Base-by-base conservation (phyloP, 192 early-diverging fungal genomes). In the Entomortierella lignicola region DNA sequence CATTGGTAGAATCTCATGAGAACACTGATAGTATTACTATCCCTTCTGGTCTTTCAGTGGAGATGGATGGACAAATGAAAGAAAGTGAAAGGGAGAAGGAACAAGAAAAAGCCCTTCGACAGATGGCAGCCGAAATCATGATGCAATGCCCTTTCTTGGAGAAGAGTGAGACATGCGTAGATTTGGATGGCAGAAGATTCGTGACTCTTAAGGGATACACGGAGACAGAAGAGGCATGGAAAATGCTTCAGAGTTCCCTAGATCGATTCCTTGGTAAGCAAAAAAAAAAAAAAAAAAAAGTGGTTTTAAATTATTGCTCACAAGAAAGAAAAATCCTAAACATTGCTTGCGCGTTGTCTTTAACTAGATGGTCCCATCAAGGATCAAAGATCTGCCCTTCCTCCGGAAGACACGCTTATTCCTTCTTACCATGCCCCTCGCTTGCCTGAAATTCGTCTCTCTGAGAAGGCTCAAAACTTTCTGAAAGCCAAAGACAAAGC, bases 341-440 rank as follows among this genome's bases (percentile, higher is more conserved):
- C 32, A 15, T 20, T 26, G 2, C 30, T 32, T 17, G 2, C 26
- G 42, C 4, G 12, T 27, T 55, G 6, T 18, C 42, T 7, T 27
- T 39, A 31, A 21, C 30, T 61, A 77, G 73, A 77, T 52, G 65
- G 66, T 1, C 66, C 73, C 4, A 60, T 77, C 18, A 77, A 63
- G 42, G 73, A 77, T 20, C 60, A 69, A 8, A 25, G 61, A 32
- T 62, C 56, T 6, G 74, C 74, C 4, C 51, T 79, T n/a, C 74
- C 74, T 13, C 74, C 74, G 53, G 62, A 65, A 30, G 66, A 79
- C n/a, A 79, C 74, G 1, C 26, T 79, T 25, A 79, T 79, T 18
- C 74, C 74, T 8, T 79, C 74, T 0, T 79, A 79, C 51, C 66
- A 79, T 43, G 66, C 74, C 0, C 74, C 74, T 1, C 72, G 64